Base-by-base conservation (phyloP, 805 yeast genomes). In the Monosporozyma aquatica region DNA sequence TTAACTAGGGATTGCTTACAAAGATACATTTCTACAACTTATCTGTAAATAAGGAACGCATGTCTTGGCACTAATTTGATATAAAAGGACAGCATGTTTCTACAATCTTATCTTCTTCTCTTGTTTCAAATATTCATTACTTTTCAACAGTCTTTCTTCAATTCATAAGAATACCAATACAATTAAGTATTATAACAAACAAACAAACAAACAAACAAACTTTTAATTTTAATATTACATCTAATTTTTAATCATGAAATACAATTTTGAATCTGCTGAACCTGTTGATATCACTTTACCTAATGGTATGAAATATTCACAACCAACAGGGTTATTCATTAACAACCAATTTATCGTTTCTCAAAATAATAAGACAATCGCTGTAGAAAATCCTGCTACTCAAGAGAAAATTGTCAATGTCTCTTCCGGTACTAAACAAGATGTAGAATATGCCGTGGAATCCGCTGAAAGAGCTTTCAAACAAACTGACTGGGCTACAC, bases 241-340 rank as follows among this genome's bases (percentile, higher is more conserved):
- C n/a, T n/a, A n/a, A n/a, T n/a, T n/a, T n/a, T n/a, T n/a, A 22
- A 25, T 11, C 6, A 39, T 39, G 42, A 28, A 28, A 17, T 39
- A 30, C 30, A 39, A 39, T 32, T 41, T 50, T 38, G 38, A 53
- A 38, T 18, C 44, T 14, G 64, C 66, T 11, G 49, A 54, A 37
- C 43, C 72, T 3, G 67, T 69, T 8, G 65, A 65, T 26, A 62
- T 81, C 49, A 72, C 71, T 7, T 66, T 79, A 46, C 87, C 89
- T 47, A 80, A 78, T 49, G 89, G 89, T 22, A 51, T 66, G 25
- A 66, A 70, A 27, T 82, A 81, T 58, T 71, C 76, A 40, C 94
- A 84, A 68, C 95, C 95, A 54, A 80, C 83, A 9, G 96, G 96
- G 49, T 68, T 89, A 54, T 89, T 85, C 72, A 86, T 89, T 62